Conservation (phyloP, 352 stramenopile species). For the Lagenidium sp. region DNA sequence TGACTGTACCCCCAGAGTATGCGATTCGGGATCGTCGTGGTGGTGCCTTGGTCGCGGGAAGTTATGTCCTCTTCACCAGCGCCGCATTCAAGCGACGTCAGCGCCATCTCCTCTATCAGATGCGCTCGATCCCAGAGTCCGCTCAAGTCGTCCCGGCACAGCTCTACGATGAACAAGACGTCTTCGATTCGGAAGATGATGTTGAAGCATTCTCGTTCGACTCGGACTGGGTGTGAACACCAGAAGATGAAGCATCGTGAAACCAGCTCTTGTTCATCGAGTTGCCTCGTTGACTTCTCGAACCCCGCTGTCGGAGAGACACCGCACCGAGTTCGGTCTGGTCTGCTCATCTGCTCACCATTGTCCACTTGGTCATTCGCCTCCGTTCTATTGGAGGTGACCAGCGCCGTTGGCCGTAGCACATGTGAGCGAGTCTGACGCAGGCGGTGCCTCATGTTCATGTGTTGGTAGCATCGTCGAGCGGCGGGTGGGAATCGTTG, state of each 20-base stretch:
- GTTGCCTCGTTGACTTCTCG: no score
- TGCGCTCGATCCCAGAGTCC: constrained; percentile 28
- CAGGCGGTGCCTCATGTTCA: no score
- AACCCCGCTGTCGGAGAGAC: no score
- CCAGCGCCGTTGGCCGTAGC: no score
- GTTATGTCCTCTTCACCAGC: constrained; percentile 45
- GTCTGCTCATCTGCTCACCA: no score
- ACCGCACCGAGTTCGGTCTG: no score
- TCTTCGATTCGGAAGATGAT: constrained; percentile 6
- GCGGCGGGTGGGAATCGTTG: no score
- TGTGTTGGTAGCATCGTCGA: no score
- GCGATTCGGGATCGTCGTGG: constrained; percentile 35
- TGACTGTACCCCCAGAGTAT: constrained; percentile 43
- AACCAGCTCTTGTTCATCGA: background rate
- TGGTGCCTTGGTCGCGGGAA: constrained; percentile 35
- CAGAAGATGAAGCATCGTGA: background rate
- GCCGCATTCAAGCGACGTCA: constrained; percentile 43
- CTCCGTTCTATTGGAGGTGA: no score
- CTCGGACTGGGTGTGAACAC: constrained; percentile 7
- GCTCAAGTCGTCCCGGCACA: constrained; percentile 4
- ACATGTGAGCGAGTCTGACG: no score
- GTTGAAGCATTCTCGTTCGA: constrained; percentile 5
- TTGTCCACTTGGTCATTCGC: no score
- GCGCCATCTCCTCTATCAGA: constrained; percentile 23
- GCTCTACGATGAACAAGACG: constrained; percentile 6